phyloP scores from a whole-genome alignment of 441 rosid genomes.

The Erysimum cheiri region DNA sequence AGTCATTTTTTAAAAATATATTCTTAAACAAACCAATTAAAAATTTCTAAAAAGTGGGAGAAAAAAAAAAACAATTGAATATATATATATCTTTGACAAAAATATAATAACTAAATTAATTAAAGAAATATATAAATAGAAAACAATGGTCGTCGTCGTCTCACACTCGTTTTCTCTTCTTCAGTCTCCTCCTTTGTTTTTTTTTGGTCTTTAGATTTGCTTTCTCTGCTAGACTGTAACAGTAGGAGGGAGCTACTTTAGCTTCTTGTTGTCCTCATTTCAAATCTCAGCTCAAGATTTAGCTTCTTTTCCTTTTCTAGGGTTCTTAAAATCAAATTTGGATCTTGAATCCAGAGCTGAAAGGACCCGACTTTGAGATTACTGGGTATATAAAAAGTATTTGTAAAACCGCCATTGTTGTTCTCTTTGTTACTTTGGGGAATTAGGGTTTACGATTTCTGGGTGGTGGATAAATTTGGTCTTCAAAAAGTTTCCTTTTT shows the following conservation, averaged over 20 bases:
- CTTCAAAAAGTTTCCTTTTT: slow-evolving; percentile 28
- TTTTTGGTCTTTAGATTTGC: slow-evolving; percentile 38
- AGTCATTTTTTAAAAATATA: slow-evolving; percentile 23
- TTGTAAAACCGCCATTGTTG: slow-evolving; percentile 45
- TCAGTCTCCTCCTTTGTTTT: slow-evolving; percentile 37
- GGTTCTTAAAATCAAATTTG: slow-evolving; percentile 36
- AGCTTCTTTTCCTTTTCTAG: slow-evolving; percentile 18
- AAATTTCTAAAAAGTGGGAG: neutral
- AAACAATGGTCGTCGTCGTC: slow-evolving; percentile 43
- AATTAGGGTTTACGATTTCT: slow-evolving; percentile 40
- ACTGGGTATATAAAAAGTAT: slow-evolving; percentile 37
- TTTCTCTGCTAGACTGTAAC: slow-evolving; percentile 28
- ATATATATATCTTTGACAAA: neutral
- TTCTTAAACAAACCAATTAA: slow-evolving; percentile 20
- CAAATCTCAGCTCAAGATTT: slow-evolving; percentile 18
- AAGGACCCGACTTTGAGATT: slow-evolving; percentile 34
- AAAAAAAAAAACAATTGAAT: neutral
- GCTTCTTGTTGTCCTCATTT: slow-evolving; percentile 24
- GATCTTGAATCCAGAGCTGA: slow-evolving; percentile 25
- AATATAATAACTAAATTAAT: neutral
- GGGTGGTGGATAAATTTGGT: slow-evolving; percentile 33
- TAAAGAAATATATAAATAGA: slow-evolving; percentile 32
- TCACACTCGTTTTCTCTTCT: slow-evolving; percentile 33
- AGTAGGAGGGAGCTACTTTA: slow-evolving; percentile 18
- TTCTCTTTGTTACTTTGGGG: slow-evolving; percentile 12